Evolutionary conservation across 2,329 filamentous ascomycete genomes (phyloP).

Genomic region (Colletotrichum viniferum): DNA sequence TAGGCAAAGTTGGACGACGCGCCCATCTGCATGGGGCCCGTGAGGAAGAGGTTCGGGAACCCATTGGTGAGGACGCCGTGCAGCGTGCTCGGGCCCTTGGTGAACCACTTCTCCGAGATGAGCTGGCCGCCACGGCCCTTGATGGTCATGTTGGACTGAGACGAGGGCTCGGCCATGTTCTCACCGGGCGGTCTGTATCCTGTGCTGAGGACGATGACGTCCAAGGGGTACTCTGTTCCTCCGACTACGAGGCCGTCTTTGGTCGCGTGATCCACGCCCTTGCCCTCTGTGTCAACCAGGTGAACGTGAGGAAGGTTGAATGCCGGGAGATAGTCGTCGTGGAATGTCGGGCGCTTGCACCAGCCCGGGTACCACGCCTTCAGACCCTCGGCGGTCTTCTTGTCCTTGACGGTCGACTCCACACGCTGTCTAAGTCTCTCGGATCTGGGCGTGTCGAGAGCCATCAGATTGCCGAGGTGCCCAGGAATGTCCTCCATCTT

Average conservation of each 20-base stretch:
- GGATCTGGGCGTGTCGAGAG: constrained; percentile 44
- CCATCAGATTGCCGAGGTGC: constrained; percentile 40
- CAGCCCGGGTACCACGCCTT: constrained; percentile 65
- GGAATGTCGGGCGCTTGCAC: constrained; percentile 69
- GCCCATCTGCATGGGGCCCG: constrained; percentile 45
- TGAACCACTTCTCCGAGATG: constrained; percentile 48
- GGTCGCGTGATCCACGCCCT: constrained; percentile 53
- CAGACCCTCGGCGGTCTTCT: constrained; percentile 52
- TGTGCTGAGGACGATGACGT: constrained; percentile 43
- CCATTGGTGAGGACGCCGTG: constrained; percentile 52
- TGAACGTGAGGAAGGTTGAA: constrained; percentile 66
- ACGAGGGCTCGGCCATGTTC: constrained; percentile 32
- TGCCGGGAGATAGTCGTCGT: constrained; percentile 60
- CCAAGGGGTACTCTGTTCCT: constrained; percentile 49
- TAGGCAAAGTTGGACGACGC: constrained; percentile 42
- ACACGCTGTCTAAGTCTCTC: constrained; percentile 51
- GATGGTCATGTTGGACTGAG: constrained; percentile 29
- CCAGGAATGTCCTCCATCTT: constrained; percentile 26
- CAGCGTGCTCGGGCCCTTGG: constrained; percentile 49
- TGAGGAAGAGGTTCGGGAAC: constrained; percentile 62
- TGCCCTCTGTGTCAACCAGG: constrained; percentile 63
- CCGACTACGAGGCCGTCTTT: constrained; percentile 49
- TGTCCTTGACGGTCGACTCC: constrained; percentile 57
- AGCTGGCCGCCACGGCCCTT: constrained; percentile 47
- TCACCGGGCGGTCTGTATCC: constrained; percentile 38